A percentile compares a stretch with the other conserved stretches of the same genome.
These are phyloP conservation scores for Lagenidium sp. DNA, from an alignment of 352 stramenopile genomes.

Conservation along the genomic window DNA sequence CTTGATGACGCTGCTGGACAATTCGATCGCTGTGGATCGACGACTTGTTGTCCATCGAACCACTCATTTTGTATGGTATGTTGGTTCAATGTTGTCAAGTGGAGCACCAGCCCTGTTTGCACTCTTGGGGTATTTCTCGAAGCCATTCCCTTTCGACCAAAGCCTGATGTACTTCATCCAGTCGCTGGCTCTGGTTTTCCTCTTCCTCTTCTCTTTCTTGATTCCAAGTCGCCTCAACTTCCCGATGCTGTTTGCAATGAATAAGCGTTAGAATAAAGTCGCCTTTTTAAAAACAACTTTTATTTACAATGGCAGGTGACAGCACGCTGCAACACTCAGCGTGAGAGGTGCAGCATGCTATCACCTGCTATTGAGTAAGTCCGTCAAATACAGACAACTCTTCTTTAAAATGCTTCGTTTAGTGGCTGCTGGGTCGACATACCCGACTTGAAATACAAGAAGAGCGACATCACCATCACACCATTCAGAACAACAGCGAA, in stretches of 20 bases:
- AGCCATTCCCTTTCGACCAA: conserved; percentile 70
- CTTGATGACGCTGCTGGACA: conserved; percentile 60
- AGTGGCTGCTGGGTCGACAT: conserved; percentile 29
- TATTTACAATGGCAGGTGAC: too few relatives aligned
- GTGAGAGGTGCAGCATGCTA: too few relatives aligned
- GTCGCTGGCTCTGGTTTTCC: conserved; percentile 47
- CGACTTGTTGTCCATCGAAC: conserved; percentile 62
- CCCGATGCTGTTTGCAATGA: conserved; percentile 70
- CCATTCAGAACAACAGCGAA: conserved; percentile 59
- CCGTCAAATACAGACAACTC: too few relatives aligned
- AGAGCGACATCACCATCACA: conserved; percentile 36
- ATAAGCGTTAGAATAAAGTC: too few relatives aligned
- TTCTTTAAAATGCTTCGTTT: conserved; percentile 12
- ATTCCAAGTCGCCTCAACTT: conserved; percentile 80
- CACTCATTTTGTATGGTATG: conserved; percentile 50
- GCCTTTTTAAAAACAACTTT: too few relatives aligned
- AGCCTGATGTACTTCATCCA: conserved; percentile 74
- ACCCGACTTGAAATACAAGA: conserved; percentile 53
- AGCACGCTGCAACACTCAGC: too few relatives aligned
- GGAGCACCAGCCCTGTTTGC: conserved; percentile 54
- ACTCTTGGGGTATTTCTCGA: conserved; percentile 63
- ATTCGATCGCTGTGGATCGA: conserved; percentile 67
- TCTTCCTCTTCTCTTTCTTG: conserved; percentile 68
- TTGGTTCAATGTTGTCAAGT: conserved; percentile 41
- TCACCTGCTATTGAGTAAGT: too few relatives aligned